Evolutionary conservation across 1,284 basidiomycete species (phyloP).

Genomic region (Rhodotorula sp.): DNA sequence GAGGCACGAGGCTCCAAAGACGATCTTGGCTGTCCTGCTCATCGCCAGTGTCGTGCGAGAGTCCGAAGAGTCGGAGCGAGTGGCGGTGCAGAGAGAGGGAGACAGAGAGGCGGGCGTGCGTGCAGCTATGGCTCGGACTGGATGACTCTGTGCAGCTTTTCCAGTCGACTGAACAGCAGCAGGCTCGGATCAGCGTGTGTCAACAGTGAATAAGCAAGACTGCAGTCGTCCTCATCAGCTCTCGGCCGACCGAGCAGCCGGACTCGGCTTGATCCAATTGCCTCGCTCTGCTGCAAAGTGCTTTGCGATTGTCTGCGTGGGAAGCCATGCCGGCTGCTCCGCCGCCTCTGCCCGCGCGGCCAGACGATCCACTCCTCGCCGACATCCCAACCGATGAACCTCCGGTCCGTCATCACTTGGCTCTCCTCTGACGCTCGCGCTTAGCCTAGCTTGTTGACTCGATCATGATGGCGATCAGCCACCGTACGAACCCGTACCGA

Average conservation of each 20-base stretch:
- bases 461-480: slow-evolving; percentile 14
- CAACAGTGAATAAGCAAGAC: too few species aligned
- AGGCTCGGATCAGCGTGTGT: too few species aligned
- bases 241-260: background rate
- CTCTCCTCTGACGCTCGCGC: background rate
- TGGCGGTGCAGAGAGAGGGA: too few species aligned
- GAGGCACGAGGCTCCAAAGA: slow-evolving; percentile 67
- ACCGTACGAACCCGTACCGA: slow-evolving; percentile 28
- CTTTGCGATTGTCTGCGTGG: too few species aligned
- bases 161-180: too few species aligned
- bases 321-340: background rate
- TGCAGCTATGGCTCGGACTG: too few species aligned
- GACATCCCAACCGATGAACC: slow-evolving; percentile 28
- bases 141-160: too few species aligned
- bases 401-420: slow-evolving; percentile 13
- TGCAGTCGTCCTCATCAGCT: too few species aligned
- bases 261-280: background rate
- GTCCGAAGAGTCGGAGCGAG: too few species aligned
- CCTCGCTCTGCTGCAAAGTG: background rate
- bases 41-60: slow-evolving; percentile 49
- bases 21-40: slow-evolving; percentile 73
- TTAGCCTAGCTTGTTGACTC: background rate
- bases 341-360: slow-evolving; percentile 1
- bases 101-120: too few species aligned
- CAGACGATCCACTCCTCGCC: background rate